A percentile compares a stretch with the other conserved stretches of the same genome.
Evolutionary conservation across 345 rosid genomes (phyloP).

Genomic region (Cochlearia excelsa): DNA sequence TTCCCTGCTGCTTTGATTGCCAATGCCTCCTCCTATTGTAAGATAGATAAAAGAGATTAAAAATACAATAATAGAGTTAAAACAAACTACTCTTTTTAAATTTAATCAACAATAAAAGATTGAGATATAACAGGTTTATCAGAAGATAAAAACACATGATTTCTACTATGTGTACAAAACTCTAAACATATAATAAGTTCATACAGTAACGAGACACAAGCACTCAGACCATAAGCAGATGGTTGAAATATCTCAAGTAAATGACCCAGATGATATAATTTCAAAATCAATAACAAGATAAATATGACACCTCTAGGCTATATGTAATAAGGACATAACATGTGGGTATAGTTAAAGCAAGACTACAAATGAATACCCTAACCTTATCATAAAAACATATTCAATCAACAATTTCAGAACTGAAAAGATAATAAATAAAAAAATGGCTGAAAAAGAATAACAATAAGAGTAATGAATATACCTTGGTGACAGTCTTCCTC

Average conservation of each 20-base stretch:
- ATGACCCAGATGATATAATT: background rate
- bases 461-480: constrained; percentile 22
- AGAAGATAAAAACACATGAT: background rate
- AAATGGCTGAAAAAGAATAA: background rate
- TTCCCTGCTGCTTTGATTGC: constrained; percentile 80
- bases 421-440: background rate
- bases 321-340: too few species aligned
- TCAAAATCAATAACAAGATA: background rate
- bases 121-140: background rate
- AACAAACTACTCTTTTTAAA: background rate
- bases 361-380: background rate
- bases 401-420: background rate
- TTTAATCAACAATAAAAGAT: background rate
- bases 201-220: background rate
- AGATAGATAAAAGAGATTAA: background rate
- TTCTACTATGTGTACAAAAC: background rate
- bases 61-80: background rate
- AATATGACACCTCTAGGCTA: background rate
- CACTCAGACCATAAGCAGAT: background rate
- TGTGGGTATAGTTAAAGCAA: background rate
- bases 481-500: constrained; percentile 75
- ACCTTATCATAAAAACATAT: background rate
- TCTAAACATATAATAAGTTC: background rate
- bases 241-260: background rate
- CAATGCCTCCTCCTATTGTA: constrained; percentile 68